Evolutionary conservation across 2,329 filamentous ascomycete species (phyloP).

Genomic region (Sporothrix euskadiensis): DNA sequence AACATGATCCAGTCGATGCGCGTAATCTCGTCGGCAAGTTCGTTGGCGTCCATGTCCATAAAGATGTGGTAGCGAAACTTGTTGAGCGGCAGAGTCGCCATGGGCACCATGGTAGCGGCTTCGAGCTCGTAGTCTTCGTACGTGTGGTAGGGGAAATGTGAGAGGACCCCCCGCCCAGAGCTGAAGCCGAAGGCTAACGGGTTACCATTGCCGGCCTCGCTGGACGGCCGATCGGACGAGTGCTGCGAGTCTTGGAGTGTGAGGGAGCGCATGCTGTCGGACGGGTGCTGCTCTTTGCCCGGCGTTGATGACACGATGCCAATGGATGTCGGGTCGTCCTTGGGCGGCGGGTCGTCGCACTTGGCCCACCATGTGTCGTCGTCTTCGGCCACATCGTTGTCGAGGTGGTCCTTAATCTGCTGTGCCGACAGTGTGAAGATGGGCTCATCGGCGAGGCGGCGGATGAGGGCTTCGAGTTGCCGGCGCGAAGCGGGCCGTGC

Average conservation of each 20-base stretch:
- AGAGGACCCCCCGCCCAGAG: conserved; percentile 29
- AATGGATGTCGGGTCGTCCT: conserved; percentile 30
- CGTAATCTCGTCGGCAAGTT: conserved; percentile 87
- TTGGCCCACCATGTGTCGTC: conserved; percentile 94
- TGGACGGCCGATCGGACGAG: conserved; percentile 45
- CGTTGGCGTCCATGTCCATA: conserved; percentile 81
- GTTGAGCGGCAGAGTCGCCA: conserved; percentile 67
- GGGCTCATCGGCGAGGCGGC: conserved; percentile 70
- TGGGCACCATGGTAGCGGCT: conserved; percentile 70
- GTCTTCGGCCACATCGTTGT: conserved; percentile 72
- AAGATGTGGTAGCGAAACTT: conserved; percentile 89
- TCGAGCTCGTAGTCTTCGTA: conserved; percentile 80
- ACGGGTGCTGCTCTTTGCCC: conserved; percentile 35
- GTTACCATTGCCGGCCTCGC: conserved; percentile 31
- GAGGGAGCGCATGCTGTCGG: conserved; percentile 51
- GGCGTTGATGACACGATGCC: conserved; percentile 24
- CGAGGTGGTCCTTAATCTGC: conserved; percentile 79
- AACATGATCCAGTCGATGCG: conserved; percentile 99
- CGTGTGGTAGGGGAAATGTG: conserved; percentile 60
- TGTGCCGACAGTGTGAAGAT: conserved; percentile 83
- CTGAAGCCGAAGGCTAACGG: background rate
- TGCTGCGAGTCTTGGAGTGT: conserved; percentile 50
- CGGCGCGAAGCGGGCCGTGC: conserved; percentile 72
- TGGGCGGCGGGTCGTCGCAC: conserved; percentile 60
- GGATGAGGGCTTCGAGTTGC: conserved; percentile 73